Evolutionary conservation across 164 flowering plant species (phyloP).

Genomic region (Paratinospora sagittata): DNA sequence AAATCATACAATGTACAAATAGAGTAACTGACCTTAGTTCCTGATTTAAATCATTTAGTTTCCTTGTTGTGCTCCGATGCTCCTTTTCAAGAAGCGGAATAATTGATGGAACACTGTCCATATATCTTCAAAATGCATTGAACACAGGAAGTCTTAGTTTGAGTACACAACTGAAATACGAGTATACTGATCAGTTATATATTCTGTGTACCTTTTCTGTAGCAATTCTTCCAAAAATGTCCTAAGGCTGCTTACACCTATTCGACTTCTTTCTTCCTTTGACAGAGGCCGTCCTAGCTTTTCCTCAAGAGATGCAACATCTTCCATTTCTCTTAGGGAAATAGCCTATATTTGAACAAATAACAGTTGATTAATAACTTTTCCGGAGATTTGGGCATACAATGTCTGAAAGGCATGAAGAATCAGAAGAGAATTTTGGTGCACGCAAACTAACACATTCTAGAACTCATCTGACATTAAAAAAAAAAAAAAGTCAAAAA

Average conservation of each 20-base stretch:
- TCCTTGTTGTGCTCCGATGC: slow-evolving; percentile 56
- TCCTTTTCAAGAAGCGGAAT: slow-evolving; percentile 97
- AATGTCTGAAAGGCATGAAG: not conserved
- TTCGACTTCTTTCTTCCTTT: slow-evolving; percentile 76
- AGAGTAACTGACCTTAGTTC: slow-evolving; percentile 62
- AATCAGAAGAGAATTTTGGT: not conserved
- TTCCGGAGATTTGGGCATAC: not conserved
- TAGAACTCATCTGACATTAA: not conserved
- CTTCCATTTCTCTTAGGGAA: slow-evolving; percentile 74
- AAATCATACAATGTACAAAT: not conserved
- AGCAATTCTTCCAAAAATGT: slow-evolving; percentile 79
- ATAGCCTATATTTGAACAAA: slow-evolving; percentile 47
- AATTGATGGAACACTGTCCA: slow-evolving; percentile 81
- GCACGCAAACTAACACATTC: too few species aligned
- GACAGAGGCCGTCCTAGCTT: slow-evolving; percentile 75
- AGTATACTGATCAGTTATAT: not conserved
- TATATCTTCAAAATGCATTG: slow-evolving; percentile 48
- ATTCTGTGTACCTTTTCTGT: slow-evolving; percentile 50
- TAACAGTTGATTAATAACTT: not conserved
- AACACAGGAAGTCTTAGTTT: slow-evolving; percentile 4
- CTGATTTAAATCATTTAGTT: slow-evolving; percentile 64
- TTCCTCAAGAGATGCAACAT: slow-evolving; percentile 67
- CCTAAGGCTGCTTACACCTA: slow-evolving; percentile 88
- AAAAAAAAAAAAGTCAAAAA: not conserved
- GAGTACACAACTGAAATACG: not conserved